Conservation (phyloP, 345 rosid genomes). For the Triadica sebifera region DNA sequence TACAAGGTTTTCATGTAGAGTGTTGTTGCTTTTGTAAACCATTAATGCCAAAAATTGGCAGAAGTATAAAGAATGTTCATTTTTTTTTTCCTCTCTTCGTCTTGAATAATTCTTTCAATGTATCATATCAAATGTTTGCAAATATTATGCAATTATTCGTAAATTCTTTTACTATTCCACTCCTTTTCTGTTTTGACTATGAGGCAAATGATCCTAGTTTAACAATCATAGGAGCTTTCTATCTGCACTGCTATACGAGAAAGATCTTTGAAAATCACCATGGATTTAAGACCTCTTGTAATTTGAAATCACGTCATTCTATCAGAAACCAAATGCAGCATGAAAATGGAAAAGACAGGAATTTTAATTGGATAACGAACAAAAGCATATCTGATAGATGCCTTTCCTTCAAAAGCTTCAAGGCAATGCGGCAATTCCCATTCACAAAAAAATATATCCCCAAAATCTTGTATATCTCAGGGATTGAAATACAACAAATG, state of each 20-base stretch:
- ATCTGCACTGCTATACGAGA: background rate
- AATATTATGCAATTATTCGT: background rate
- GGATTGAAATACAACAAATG: no score
- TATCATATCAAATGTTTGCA: constrained; percentile 10
- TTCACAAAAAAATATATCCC: no score
- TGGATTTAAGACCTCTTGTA: no score
- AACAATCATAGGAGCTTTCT: background rate
- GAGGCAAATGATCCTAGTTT: background rate
- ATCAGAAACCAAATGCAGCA: no score
- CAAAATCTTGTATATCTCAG: no score
- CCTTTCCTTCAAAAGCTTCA: no score
- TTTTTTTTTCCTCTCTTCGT: background rate
- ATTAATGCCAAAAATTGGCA: constrained; percentile 1
- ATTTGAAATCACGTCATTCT: no score
- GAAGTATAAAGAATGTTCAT: background rate
- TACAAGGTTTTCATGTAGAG: constrained; percentile 3
- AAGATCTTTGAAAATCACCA: background rate
- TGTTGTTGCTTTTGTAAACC: background rate
- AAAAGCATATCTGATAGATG: no score
- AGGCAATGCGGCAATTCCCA: no score
- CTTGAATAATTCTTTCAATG: constrained; percentile 19
- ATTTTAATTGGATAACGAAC: no score
- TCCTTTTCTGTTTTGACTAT: background rate
- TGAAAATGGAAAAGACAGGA: no score
- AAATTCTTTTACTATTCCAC: background rate